Evolutionary conservation across 73 alveolate genomes (phyloP).

Genomic region (Durusdinium trenchii): DNA sequence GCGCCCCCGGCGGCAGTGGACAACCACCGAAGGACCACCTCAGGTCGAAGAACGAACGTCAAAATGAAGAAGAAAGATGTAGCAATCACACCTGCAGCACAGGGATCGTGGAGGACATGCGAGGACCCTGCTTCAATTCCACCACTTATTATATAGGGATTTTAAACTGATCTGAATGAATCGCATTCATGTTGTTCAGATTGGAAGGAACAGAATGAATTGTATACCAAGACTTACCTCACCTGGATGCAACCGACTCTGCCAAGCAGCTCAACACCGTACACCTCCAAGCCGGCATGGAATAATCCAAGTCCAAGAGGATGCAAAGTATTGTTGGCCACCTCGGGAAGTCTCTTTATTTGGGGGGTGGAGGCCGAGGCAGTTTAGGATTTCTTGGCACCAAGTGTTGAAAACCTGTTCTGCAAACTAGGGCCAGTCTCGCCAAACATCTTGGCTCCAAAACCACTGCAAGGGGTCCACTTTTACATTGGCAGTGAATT

Average conservation of each 20-base stretch:
- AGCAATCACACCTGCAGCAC: neutral
- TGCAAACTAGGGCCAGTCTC: no score
- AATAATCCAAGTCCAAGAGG: conserved; percentile 66
- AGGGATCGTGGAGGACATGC: no score
- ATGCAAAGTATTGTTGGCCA: conserved; percentile 22
- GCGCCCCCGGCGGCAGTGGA: neutral
- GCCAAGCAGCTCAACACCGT: conserved; percentile 46
- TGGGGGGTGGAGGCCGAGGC: neutral
- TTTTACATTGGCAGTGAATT: no score
- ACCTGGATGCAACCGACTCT: neutral
- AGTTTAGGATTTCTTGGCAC: neutral
- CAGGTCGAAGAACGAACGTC: neutral
- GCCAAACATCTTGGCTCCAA: no score
- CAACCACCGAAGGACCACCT: conserved; percentile 63
- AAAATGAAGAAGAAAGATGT: no score
- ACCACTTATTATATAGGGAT: neutral
- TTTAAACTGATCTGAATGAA: neutral
- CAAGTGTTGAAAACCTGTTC: no score
- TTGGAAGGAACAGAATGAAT: no score
- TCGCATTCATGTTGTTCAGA: neutral
- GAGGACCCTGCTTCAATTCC: no score
- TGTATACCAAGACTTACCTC: no score
- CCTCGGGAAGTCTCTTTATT: conserved; percentile 18
- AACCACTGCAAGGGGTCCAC: no score
- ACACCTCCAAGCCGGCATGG: conserved; percentile 63